Percentiles rank a stretch among this genome's conserved stretches.
Conservation (phyloP, 2,329 filamentous ascomycete genomes). For the Aspergillus alliaceus region DNA sequence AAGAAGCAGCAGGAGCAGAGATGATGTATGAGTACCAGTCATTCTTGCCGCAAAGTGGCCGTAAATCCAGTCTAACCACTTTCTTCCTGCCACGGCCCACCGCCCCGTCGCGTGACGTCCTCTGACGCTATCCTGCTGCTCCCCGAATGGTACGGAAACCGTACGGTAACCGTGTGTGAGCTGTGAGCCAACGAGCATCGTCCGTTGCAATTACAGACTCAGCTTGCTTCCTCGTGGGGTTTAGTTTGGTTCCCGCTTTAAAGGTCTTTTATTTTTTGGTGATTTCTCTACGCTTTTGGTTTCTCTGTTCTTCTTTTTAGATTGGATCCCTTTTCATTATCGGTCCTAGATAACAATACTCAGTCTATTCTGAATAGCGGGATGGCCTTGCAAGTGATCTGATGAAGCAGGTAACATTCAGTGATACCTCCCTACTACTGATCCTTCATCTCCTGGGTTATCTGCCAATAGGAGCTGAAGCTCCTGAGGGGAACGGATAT, state of each 20-base stretch:
- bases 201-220: constrained; percentile 19
- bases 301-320: background rate
- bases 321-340: background rate
- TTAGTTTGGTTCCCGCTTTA: constrained; percentile 7
- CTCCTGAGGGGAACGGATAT: background rate
- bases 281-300: constrained; percentile 1
- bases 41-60: constrained; percentile 15
- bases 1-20: constrained; percentile 8
- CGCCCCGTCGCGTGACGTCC: constrained; percentile 33
- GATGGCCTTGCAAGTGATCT: background rate
- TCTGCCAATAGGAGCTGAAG: background rate
- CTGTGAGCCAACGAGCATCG: constrained; percentile 20
- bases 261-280: background rate
- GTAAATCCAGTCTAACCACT: constrained; percentile 22
- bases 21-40: constrained; percentile 33
- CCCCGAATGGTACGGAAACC: constrained; percentile 13
- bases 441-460: background rate
- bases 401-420: background rate
- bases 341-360: background rate
- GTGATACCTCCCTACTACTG: background rate
- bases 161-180: constrained; percentile 22
- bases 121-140: constrained; percentile 27
- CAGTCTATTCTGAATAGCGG: background rate
- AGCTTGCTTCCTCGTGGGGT: background rate
- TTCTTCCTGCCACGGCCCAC: constrained; percentile 37